These are phyloP conservation scores for Fusarium nodosum DNA, from an alignment of 2,329 filamentous ascomycete species.

Conservation along the genomic window DNA sequence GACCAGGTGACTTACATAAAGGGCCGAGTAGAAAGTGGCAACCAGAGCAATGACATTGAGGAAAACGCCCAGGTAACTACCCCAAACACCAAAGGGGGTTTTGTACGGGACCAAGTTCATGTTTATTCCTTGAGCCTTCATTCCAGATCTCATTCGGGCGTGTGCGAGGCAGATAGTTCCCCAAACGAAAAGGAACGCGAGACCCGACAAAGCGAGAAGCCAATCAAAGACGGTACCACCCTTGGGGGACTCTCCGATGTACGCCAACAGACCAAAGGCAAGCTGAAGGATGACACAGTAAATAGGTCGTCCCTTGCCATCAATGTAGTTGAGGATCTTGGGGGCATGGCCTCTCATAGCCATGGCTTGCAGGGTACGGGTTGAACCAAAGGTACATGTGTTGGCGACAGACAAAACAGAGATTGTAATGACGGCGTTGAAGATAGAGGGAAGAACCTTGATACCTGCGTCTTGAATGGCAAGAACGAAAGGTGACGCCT, in stretches of 20 bases:
- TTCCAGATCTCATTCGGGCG: slow-evolving; percentile 88
- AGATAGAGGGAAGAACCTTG: slow-evolving; percentile 82
- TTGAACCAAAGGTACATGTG: slow-evolving; percentile 90
- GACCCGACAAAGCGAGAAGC: slow-evolving; percentile 80
- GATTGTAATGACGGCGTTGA: slow-evolving; percentile 95
- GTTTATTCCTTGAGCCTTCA: slow-evolving; percentile 74
- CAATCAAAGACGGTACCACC: slow-evolving; percentile 79
- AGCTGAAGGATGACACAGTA: slow-evolving; percentile 78
- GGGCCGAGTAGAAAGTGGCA: slow-evolving; percentile 84
- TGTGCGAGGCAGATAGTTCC: slow-evolving; percentile 87
- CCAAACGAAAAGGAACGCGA: slow-evolving; percentile 85
- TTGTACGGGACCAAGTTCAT: slow-evolving; percentile 83
- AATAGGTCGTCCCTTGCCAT: slow-evolving; percentile 83
- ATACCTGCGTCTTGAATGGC: slow-evolving; percentile 89
- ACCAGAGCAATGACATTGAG: slow-evolving; percentile 82
- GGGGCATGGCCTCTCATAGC: slow-evolving; percentile 90
- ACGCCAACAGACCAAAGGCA: slow-evolving; percentile 79
- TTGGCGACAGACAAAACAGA: slow-evolving; percentile 95
- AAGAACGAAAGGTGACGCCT: slow-evolving; percentile 92
- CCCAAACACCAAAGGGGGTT: slow-evolving; percentile 82
- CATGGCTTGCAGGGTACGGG: slow-evolving; percentile 88
- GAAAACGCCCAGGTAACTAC: slow-evolving; percentile 82
- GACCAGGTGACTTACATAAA: slow-evolving; percentile 26
- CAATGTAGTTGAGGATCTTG: slow-evolving; percentile 81
- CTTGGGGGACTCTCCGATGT: slow-evolving; percentile 74